These are phyloP conservation scores for Cryptosporidium muris DNA, from an alignment of 169 alveolate species.

Conservation along the genomic window DNA sequence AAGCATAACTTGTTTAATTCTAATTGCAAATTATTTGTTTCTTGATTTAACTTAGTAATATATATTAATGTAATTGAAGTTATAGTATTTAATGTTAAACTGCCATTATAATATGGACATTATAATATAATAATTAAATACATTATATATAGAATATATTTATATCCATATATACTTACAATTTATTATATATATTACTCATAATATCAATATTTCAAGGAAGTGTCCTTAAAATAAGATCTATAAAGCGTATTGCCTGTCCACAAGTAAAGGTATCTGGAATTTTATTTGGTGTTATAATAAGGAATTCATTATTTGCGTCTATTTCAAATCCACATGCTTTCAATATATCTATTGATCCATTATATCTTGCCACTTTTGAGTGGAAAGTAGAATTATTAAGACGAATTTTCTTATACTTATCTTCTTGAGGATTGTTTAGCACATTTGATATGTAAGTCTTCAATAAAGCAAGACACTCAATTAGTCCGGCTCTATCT, in stretches of 20 bases:
- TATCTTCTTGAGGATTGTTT: slow-evolving; percentile 75
- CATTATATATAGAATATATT: too few species aligned
- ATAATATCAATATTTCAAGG: too few species aligned
- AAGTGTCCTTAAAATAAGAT: neutral
- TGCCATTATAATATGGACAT: too few species aligned
- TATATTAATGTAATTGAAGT: too few species aligned
- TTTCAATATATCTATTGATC: slow-evolving; percentile 74
- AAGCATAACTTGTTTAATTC: too few species aligned
- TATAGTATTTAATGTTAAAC: too few species aligned
- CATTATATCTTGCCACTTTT: slow-evolving; percentile 75
- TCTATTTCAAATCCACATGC: slow-evolving; percentile 77
- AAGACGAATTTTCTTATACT: slow-evolving; percentile 75
- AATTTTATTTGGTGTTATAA: slow-evolving; percentile 69
- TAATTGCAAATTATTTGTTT: too few species aligned
- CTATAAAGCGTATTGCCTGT: slow-evolving; percentile 74
- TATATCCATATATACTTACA: too few species aligned
- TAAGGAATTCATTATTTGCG: slow-evolving; percentile 73
- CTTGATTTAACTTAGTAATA: too few species aligned
- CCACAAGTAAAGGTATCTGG: slow-evolving; percentile 78
- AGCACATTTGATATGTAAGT: slow-evolving; percentile 73
- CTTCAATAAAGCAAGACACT: slow-evolving; percentile 72
- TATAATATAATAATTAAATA: too few species aligned
- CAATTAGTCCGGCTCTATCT: slow-evolving; percentile 68
- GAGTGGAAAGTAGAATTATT: slow-evolving; percentile 77
- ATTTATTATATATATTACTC: too few species aligned